phyloP scores from a whole-genome alignment of 2,329 filamentous ascomycete species.

The Aspergillus ruber region DNA sequence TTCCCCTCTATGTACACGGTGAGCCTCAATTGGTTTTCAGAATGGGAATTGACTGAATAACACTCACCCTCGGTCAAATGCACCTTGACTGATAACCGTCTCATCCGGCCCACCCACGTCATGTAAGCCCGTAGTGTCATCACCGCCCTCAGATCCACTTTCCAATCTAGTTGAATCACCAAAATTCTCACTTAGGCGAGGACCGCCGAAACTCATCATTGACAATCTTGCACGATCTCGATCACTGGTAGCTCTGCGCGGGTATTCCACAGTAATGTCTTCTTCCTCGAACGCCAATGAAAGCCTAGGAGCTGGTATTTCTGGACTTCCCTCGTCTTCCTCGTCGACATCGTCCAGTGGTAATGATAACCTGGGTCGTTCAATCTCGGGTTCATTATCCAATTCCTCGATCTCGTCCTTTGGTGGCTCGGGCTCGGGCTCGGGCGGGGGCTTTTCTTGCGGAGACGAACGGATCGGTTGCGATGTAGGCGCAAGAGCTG shows the following conservation, averaged over 20 bases:
- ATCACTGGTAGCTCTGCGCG: constrained; percentile 34
- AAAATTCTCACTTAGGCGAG: constrained; percentile 46
- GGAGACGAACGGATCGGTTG: constrained; percentile 44
- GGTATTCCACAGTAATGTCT: constrained; percentile 41
- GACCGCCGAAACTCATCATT: constrained; percentile 38
- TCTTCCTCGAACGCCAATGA: constrained; percentile 42
- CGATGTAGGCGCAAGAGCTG: constrained; percentile 46
- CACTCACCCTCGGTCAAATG: constrained; percentile 34
- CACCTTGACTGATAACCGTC: constrained; percentile 31
- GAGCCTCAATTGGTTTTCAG: background rate
- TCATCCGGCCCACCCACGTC: constrained; percentile 32
- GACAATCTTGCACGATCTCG: constrained; percentile 33
- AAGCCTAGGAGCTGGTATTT: constrained; percentile 31
- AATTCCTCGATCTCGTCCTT: constrained; percentile 40
- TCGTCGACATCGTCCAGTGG: constrained; percentile 43
- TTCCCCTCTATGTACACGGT: constrained; percentile 29
- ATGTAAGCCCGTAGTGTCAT: constrained; percentile 33
- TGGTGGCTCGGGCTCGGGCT: constrained; percentile 11
- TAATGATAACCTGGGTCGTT: constrained; percentile 36
- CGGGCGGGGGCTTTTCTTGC: constrained; percentile 21
- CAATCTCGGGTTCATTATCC: constrained; percentile 42
- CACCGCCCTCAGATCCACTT: constrained; percentile 34
- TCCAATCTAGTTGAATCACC: constrained; percentile 43
- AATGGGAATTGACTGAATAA: background rate
- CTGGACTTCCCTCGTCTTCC: constrained; percentile 35